phyloP scores from a whole-genome alignment of 1,139 yeast species.

The Pichia sp. region DNA sequence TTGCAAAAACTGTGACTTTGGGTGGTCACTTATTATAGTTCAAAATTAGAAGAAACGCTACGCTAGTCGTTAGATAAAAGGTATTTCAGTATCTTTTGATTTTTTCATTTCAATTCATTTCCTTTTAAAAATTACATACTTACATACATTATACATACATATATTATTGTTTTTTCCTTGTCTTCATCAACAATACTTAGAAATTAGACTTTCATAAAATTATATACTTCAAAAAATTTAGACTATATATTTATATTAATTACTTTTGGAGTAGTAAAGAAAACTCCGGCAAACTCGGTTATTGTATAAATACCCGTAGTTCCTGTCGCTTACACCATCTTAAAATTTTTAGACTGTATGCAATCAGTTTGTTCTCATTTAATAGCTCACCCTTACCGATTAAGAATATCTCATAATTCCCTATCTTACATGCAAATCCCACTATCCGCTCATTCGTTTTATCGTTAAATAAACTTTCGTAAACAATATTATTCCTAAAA shows the following conservation, averaged over 20 bases:
- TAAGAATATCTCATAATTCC: slow-evolving; percentile 49
- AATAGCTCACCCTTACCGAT: slow-evolving; percentile 40
- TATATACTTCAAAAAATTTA: too few relatives aligned
- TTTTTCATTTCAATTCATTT: not conserved
- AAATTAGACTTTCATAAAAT: too few relatives aligned
- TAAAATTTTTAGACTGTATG: slow-evolving; percentile 46
- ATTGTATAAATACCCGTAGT: slow-evolving; percentile 49
- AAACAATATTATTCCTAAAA: slow-evolving; percentile 5
- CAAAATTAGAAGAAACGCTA: too few relatives aligned
- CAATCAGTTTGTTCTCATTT: slow-evolving; percentile 40
- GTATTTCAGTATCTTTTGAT: too few relatives aligned
- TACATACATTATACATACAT: too few relatives aligned
- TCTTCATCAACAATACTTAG: too few relatives aligned
- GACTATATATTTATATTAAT: too few relatives aligned
- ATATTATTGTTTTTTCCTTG: too few relatives aligned
- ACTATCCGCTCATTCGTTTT: slow-evolving; percentile 32
- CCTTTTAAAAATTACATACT: not conserved
- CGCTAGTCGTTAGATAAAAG: slow-evolving; percentile 1
- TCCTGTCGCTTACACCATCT: slow-evolving; percentile 55
- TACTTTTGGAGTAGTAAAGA: too few relatives aligned
- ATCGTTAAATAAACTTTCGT: slow-evolving; percentile 29
- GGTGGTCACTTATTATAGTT: slow-evolving; percentile 8
- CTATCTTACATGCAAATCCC: slow-evolving; percentile 36
- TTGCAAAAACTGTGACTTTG: slow-evolving; percentile 34
- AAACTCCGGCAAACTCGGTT: not conserved